Evolutionary conservation across 2,329 filamentous ascomycete species (phyloP).

Genomic region (Aphanoascus verrucosus): DNA sequence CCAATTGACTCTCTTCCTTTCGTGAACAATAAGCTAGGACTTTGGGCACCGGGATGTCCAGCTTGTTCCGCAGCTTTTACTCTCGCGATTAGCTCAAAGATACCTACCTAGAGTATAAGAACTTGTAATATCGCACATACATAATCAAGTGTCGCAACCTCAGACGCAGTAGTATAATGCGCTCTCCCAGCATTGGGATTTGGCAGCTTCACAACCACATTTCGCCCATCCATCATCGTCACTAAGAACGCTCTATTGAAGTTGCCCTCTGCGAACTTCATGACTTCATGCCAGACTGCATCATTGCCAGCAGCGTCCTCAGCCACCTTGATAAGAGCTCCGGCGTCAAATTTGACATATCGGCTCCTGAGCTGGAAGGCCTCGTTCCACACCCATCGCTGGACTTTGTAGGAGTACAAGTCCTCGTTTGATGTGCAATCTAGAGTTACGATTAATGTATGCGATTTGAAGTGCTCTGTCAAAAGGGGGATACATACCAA

Average conservation of each 20-base stretch:
- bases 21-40: background rate
- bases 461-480: too few relatives aligned
- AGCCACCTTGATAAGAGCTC: conserved; percentile 17
- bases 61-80: background rate
- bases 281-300: conserved; percentile 15
- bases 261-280: conserved; percentile 23
- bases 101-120: too few relatives aligned
- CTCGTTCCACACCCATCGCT: conserved; percentile 27
- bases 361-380: conserved; percentile 22
- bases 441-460: background rate
- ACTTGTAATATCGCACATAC: conserved; percentile 16
- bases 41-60: background rate
- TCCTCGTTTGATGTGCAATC: background rate
- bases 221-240: conserved; percentile 20
- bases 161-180: conserved; percentile 19
- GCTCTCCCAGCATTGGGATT: conserved; percentile 18
- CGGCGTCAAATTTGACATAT: conserved; percentile 25
- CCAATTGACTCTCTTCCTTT: conserved; percentile 11
- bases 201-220: conserved; percentile 19
- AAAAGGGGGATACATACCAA: too few relatives aligned
- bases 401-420: conserved; percentile 21
- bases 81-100: too few relatives aligned
- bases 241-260: too few relatives aligned
- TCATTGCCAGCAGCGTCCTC: background rate
- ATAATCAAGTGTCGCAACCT: conserved; percentile 20